Evolutionary conservation across 2,329 filamentous ascomycete species (phyloP).

Genomic region (Tricladium varicosporioides): DNA sequence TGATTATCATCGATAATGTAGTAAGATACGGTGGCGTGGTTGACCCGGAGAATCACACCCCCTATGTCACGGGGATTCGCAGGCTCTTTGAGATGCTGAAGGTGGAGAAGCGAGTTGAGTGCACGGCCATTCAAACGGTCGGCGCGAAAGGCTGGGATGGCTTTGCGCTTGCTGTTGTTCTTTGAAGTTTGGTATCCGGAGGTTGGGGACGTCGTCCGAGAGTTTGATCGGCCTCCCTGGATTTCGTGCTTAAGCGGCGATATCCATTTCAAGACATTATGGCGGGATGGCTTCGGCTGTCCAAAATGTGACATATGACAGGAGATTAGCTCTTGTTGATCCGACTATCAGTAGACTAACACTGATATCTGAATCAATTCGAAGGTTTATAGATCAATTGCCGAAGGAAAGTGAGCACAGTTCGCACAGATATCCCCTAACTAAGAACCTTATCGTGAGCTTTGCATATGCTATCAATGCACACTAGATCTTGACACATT

Average conservation of each 20-base stretch:
- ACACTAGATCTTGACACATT: not conserved
- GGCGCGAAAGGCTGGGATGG: slow-evolving; percentile 23
- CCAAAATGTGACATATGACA: too few relatives aligned
- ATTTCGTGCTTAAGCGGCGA: not conserved
- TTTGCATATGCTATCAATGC: not conserved
- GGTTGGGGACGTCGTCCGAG: not conserved
- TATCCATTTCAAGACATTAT: not conserved
- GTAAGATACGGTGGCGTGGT: slow-evolving; percentile 47
- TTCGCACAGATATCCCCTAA: not conserved
- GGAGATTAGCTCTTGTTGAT: too few relatives aligned
- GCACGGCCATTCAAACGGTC: slow-evolving; percentile 19
- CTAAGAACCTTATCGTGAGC: not conserved
- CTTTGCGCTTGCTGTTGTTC: slow-evolving; percentile 17
- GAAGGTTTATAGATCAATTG: not conserved
- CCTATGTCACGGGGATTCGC: slow-evolving; percentile 13
- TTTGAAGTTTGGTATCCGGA: slow-evolving; percentile 8
- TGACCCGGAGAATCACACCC: slow-evolving; percentile 33
- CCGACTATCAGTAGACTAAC: too few relatives aligned
- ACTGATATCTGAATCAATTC: too few relatives aligned
- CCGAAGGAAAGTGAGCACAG: not conserved
- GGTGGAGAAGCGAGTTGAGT: slow-evolving; percentile 18
- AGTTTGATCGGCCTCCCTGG: slow-evolving; percentile 1
- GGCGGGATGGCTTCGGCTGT: not conserved
- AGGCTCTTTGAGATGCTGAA: slow-evolving; percentile 19
- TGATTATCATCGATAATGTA: slow-evolving; percentile 55